Percentiles rank a stretch among this genome's conserved stretches.
Conservation (phyloP, 331 rosid genomes). For the Acacia pycnantha region DNA sequence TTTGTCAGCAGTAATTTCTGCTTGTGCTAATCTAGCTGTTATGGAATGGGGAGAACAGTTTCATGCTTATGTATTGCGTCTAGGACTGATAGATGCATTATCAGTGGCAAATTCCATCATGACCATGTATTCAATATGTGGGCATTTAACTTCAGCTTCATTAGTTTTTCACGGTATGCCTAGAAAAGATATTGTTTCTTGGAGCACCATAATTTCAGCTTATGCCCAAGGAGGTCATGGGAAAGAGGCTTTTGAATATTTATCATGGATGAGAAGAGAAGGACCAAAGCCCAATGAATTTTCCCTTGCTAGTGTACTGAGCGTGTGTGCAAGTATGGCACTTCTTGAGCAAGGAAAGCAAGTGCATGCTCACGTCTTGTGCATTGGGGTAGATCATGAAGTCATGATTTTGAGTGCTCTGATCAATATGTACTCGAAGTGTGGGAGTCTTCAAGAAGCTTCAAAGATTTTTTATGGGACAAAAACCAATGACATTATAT, state of each 20-base stretch:
- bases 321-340: conserved; percentile 62
- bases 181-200: conserved; percentile 52
- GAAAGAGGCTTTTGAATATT: conserved; percentile 52
- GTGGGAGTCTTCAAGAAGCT: conserved; percentile 61
- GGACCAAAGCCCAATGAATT: conserved; percentile 55
- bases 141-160: conserved; percentile 52
- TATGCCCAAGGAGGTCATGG: conserved; percentile 65
- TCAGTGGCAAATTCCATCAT: conserved; percentile 60
- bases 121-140: conserved; percentile 56
- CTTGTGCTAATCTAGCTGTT: conserved; percentile 46
- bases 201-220: conserved; percentile 63
- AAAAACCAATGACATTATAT: conserved; percentile 36
- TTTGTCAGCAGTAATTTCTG: conserved; percentile 51
- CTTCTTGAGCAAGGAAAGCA: conserved; percentile 65
- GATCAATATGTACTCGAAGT: conserved; percentile 57
- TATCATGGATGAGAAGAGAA: conserved; percentile 54
- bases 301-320: conserved; percentile 53
- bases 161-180: conserved; percentile 38
- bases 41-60: conserved; percentile 53
- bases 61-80: conserved; percentile 42
- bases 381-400: conserved; percentile 41
- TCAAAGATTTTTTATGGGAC: conserved; percentile 37
- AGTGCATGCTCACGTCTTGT: conserved; percentile 52
- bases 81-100: conserved; percentile 38
- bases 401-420: conserved; percentile 49